These are phyloP conservation scores for Pseudocercospora pini-densiflorae DNA, from an alignment of 2,329 filamentous ascomycete genomes.

Conservation along the genomic window DNA sequence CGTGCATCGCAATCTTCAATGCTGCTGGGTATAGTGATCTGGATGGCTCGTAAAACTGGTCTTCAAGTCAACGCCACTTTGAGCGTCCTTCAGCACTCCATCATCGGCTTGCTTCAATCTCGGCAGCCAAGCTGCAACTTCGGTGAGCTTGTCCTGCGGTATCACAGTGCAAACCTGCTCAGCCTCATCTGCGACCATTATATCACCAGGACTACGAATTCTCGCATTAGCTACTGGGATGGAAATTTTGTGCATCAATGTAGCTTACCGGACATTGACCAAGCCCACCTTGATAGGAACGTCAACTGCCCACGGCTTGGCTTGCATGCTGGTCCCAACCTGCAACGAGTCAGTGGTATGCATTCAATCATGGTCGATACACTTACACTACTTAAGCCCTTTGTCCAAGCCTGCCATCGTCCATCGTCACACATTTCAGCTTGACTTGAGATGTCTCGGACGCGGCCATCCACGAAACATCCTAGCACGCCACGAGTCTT, in stretches of 20 bases:
- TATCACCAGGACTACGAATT: constrained; percentile 58
- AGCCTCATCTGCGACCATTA: constrained; percentile 70
- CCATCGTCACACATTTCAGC: constrained; percentile 54
- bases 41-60: constrained; percentile 67
- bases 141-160: constrained; percentile 62
- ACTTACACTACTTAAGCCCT: constrained; percentile 55
- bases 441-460: constrained; percentile 61
- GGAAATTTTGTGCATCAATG: too few species aligned
- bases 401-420: constrained; percentile 57
- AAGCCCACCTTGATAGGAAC: constrained; percentile 46
- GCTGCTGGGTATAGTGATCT: constrained; percentile 19
- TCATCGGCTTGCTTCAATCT: constrained; percentile 49
- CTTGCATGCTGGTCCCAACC: constrained; percentile 54
- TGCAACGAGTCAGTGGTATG: neutral
- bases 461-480: constrained; percentile 69
- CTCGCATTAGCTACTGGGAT: neutral
- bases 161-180: constrained; percentile 71
- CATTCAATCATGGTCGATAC: constrained; percentile 38
- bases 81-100: constrained; percentile 61
- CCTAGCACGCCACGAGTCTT: constrained; percentile 63
- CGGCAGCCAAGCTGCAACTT: constrained; percentile 66
- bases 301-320: constrained; percentile 59
- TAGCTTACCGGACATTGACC: constrained; percentile 35
- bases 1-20: neutral
- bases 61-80: constrained; percentile 63